Conservation (phyloP, 2,329 filamentous ascomycete species). For the Colletotrichum chrysophilum region DNA sequence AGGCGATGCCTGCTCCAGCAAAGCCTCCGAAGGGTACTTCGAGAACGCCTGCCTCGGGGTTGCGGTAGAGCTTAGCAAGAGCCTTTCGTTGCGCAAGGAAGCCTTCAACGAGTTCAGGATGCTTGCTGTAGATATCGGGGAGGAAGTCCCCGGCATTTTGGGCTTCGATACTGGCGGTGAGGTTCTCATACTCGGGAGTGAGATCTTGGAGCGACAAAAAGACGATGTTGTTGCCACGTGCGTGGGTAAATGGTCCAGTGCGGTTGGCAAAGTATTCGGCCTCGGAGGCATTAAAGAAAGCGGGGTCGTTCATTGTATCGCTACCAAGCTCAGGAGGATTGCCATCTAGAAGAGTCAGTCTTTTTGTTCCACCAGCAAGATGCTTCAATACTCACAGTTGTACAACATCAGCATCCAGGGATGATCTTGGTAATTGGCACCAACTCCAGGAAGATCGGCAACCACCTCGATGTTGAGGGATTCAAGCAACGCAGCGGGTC, state of each 20-base stretch:
- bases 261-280: slow-evolving; percentile 33
- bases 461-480: slow-evolving; percentile 39
- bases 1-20: slow-evolving; percentile 31
- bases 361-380: background rate
- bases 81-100: slow-evolving; percentile 39
- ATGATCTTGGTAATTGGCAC: slow-evolving; percentile 20
- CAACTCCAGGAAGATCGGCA: slow-evolving; percentile 18
- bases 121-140: slow-evolving; percentile 27
- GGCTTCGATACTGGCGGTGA: slow-evolving; percentile 31
- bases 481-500: slow-evolving; percentile 39
- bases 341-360: background rate
- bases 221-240: slow-evolving; percentile 22
- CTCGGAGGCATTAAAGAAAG: slow-evolving; percentile 35
- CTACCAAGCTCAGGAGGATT: slow-evolving; percentile 17
- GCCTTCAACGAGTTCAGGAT: slow-evolving; percentile 39
- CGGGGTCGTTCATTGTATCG: slow-evolving; percentile 33
- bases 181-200: slow-evolving; percentile 23
- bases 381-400: background rate
- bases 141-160: slow-evolving; percentile 39
- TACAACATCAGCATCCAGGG: slow-evolving; percentile 8
- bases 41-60: slow-evolving; percentile 26
- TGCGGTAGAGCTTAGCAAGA: slow-evolving; percentile 31
- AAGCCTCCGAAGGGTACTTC: slow-evolving; percentile 37
- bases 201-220: slow-evolving; percentile 29
- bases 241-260: slow-evolving; percentile 34